Conservation (phyloP, 1,284 basidiomycete species). For the Trametes pubescens region DNA sequence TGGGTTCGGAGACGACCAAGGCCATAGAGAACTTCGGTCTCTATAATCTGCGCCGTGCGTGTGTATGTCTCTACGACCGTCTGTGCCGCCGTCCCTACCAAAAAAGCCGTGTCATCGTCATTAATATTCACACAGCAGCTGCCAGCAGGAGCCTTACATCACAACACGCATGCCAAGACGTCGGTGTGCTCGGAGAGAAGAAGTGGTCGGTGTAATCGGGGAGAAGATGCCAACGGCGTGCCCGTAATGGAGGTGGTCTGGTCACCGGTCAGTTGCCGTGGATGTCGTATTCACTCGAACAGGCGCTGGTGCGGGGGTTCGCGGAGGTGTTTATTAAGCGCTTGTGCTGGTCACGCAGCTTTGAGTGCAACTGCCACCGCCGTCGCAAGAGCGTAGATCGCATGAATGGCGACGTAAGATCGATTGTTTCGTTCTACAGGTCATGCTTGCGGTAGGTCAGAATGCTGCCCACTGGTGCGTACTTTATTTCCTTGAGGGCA, state of each 20-base stretch:
- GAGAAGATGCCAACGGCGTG: too few species aligned
- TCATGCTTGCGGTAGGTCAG: constrained; percentile 59
- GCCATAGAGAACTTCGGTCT: too few species aligned
- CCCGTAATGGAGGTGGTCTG: too few species aligned
- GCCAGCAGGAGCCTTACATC: not conserved
- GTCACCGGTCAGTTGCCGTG: too few species aligned
- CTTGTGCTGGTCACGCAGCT: constrained; percentile 8
- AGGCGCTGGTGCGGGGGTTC: constrained; percentile 9
- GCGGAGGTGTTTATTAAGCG: constrained; percentile 6
- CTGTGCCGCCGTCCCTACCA: too few species aligned
- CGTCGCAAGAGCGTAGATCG: constrained; percentile 6
- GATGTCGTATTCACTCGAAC: not conserved
- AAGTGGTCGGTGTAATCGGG: too few species aligned
- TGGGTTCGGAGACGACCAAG: not conserved
- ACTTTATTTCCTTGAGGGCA: too few species aligned
- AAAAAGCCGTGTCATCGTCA: too few species aligned
- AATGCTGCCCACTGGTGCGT: constrained; percentile 61
- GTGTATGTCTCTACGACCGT: too few species aligned
- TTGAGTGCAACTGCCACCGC: constrained; percentile 9
- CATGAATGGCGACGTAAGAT: constrained; percentile 29
- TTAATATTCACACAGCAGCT: too few species aligned
- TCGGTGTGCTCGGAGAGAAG: constrained; percentile 19
- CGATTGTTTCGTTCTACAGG: constrained; percentile 58
- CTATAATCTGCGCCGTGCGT: too few species aligned
- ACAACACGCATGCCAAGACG: not conserved